phyloP scores from a whole-genome alignment of 192 early-diverging fungal genomes.

The Entomortierella beljakovae region DNA sequence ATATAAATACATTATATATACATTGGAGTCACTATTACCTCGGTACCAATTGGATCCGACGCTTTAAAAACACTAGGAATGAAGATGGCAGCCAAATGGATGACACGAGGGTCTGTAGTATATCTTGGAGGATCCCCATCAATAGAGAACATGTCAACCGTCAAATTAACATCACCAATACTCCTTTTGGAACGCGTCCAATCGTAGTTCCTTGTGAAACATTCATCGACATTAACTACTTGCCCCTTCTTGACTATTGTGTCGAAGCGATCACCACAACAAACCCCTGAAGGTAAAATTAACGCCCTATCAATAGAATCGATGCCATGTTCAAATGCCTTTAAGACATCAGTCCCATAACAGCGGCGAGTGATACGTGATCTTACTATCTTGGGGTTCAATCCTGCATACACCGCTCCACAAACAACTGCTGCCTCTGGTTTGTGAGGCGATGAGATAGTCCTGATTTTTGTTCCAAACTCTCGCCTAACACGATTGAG shows the following conservation, averaged over 20 bases:
- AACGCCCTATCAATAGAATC: slow-evolving; percentile 56
- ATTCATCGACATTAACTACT: slow-evolving; percentile 59
- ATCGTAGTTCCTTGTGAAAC: too few relatives aligned
- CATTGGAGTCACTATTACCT: too few relatives aligned
- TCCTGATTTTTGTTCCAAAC: slow-evolving; percentile 31
- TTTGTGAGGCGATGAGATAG: slow-evolving; percentile 32
- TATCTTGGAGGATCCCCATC: neutral
- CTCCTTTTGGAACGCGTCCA: too few relatives aligned
- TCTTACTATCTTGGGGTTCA: slow-evolving; percentile 52
- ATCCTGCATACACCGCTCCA: slow-evolving; percentile 50
- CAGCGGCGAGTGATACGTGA: slow-evolving; percentile 56
- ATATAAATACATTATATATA: too few relatives aligned
- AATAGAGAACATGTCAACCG: neutral
- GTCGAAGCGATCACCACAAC: slow-evolving; percentile 61
- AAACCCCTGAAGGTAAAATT: slow-evolving; percentile 60
- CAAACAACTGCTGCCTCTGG: slow-evolving; percentile 41
- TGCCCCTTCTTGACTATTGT: slow-evolving; percentile 60
- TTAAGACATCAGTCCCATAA: slow-evolving; percentile 64
- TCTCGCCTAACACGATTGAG: slow-evolving; percentile 44
- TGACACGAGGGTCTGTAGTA: neutral
- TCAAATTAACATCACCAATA: too few relatives aligned
- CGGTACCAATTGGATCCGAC: neutral
- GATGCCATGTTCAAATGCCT: slow-evolving; percentile 55
- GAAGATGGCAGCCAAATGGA: neutral
- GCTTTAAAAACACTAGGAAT: neutral